Base-by-base conservation (phyloP, 768 basidiomycete genomes). In the Leccinum disarticulatum region DNA sequence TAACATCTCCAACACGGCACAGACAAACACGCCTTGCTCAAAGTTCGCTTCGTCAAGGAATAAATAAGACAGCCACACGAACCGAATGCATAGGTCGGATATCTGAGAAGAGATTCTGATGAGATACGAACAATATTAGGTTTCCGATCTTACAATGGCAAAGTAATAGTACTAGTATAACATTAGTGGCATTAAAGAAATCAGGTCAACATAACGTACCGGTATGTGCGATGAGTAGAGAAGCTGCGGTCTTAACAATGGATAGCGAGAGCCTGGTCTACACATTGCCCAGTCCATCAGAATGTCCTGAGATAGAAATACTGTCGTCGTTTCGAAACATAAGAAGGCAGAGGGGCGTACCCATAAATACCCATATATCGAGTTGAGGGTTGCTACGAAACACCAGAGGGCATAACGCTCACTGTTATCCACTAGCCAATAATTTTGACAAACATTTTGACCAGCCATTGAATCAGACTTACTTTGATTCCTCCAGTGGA, bases 231-330 rank as follows among this genome's bases (percentile, higher is more conserved):
- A 81, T 6, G 80, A 77, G 71, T 95, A 98, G 2, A 91, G 76
- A 33, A 96, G 74, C 38, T 95, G 91, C 4, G 77, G 73, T 17
- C 97, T 85, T 3, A 98, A 80, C 43, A 91, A 76, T 19, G 76
- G 82, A 62, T 89, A 78, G 60, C 66, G 77, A 8, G 79, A 77
- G 58, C 78, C 85, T 4, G 81, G 78, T 58, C 83, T 80, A 47
- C 93, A 76, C 48, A 98, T 70, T 2, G 90, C 92, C 96, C 96
- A 98, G 72, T 98, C 96, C 85, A 95, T 90, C 10, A 88, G 68
- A 33, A 93, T 72, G 66, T 97, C 94, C 93, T 92, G 63, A 56
- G 43, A 41, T n/a, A 56, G 28, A 55, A 38, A 25, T 48, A 38
- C 43, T 15, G 30, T 49, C 6, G 27, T 43, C 19, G 28, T 22